Percentiles rank a stretch among this genome's conserved stretches.
Conservation (phyloP, 768 basidiomycete genomes). For the Chiua virens region DNA sequence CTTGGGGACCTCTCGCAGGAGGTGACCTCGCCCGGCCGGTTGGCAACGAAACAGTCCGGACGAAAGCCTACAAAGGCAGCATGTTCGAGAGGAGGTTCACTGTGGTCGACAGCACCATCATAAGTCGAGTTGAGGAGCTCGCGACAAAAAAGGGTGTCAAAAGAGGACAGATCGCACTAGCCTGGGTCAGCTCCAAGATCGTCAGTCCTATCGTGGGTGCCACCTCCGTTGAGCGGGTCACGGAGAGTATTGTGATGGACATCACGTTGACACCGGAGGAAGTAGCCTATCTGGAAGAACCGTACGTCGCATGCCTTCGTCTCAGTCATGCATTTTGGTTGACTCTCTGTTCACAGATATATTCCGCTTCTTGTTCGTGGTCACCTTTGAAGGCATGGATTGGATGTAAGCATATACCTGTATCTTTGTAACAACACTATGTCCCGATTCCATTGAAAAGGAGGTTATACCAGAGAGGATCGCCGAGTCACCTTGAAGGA, state of each 20-base stretch:
- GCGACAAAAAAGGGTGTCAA: constrained; percentile 38
- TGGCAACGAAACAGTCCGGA: constrained; percentile 24
- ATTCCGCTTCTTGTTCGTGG: constrained; percentile 17
- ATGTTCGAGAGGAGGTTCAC: constrained; percentile 22
- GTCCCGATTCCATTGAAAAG: neutral
- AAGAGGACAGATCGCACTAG: constrained; percentile 48
- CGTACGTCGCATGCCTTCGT: constrained; percentile 14
- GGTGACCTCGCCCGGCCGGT: constrained; percentile 42
- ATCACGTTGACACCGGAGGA: constrained; percentile 31
- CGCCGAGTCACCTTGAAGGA: too few species aligned
- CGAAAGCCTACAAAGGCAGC: constrained; percentile 16
- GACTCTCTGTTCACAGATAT: constrained; percentile 13
- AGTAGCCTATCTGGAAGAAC: constrained; percentile 29
- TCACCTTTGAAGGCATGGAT: constrained; percentile 6
- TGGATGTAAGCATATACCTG: neutral
- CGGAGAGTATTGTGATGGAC: constrained; percentile 28
- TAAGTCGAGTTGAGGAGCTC: constrained; percentile 41
- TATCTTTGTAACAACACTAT: neutral
- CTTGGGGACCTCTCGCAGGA: constrained; percentile 45
- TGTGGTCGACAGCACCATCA: constrained; percentile 35
- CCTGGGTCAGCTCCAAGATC: constrained; percentile 42
- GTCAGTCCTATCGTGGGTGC: constrained; percentile 45
- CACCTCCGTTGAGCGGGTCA: constrained; percentile 32
- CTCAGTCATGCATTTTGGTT: neutral
- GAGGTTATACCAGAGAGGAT: too few species aligned